These are phyloP conservation scores for Ophiocordyceps camponoti-rufipedis DNA, from an alignment of 2,329 filamentous ascomycete genomes.

Conservation along the genomic window DNA sequence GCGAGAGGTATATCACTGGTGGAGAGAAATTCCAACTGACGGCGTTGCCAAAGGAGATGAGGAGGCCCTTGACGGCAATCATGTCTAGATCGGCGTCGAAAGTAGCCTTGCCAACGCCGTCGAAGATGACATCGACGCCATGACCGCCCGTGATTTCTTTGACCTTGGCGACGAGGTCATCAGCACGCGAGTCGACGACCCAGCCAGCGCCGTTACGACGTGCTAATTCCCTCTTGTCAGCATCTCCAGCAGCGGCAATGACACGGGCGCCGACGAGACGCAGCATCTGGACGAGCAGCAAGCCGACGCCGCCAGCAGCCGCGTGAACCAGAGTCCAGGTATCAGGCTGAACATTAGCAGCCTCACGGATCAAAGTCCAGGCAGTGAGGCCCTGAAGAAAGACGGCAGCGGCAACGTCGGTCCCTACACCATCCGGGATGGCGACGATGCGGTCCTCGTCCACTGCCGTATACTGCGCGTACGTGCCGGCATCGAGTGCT, in stretches of 20 bases:
- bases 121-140: constrained; percentile 64
- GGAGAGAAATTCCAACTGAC: constrained; percentile 19
- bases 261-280: constrained; percentile 53
- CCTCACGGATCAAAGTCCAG: constrained; percentile 59
- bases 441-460: constrained; percentile 35
- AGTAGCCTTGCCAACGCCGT: constrained; percentile 70
- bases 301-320: constrained; percentile 65
- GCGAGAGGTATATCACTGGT: background rate
- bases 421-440: constrained; percentile 43
- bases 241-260: constrained; percentile 61
- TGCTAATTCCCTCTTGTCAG: constrained; percentile 55
- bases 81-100: constrained; percentile 64
- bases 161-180: constrained; percentile 40
- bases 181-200: constrained; percentile 46
- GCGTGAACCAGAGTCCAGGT: constrained; percentile 66
- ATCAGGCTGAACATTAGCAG: constrained; percentile 38
- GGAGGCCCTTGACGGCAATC: constrained; percentile 56
- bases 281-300: constrained; percentile 59
- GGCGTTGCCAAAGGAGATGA: constrained; percentile 70
- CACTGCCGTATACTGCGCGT: constrained; percentile 38
- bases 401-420: constrained; percentile 46
- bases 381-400: constrained; percentile 75
- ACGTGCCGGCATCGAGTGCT: constrained; percentile 18
- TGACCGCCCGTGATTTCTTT: constrained; percentile 51
- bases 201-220: constrained; percentile 52